Base-by-base conservation (phyloP, 2,329 filamentous ascomycete species). In the Plenodomus lindquistii region DNA sequence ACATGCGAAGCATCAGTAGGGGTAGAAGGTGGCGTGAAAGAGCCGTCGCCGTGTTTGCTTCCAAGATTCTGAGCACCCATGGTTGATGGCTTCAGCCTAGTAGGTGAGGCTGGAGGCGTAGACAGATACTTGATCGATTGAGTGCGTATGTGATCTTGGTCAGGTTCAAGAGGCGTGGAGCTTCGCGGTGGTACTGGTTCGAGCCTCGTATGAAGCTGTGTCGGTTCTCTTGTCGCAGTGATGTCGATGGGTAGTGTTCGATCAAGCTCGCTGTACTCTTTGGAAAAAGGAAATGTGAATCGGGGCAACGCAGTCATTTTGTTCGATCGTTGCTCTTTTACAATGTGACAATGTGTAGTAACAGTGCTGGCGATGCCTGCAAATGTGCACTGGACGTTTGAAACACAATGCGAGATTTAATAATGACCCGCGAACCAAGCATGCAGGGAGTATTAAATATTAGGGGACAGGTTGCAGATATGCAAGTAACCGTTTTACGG, bases 21-120 rank as follows among this genome's bases (percentile, higher is more conserved):
- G 34, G 68, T 70, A 4, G 52, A 45, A 1, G 68, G 67, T 5
- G 68, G 67, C 11, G 68, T 69, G 22, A 63, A 41, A 9, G 57
- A 47, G 40, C 54, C 51, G 37, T 49, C 57, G 38, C 60, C 50
- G 27, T 58, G 62, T 39, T 54, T 29, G n/a, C 44, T 55, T n/a
- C 20, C 37, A 21, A 42, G 17, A 10, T 54, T 46, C 13, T 54
- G 47, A 2, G 46, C 21, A 17, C 52, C 55, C 54, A 67, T 62
- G 8, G 46, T 63, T 16, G 45, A 37, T 13, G 57, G 45, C 37
- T 55, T 48, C 29, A 47, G 29, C n/a, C 56, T 49, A 3, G 53
- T 60, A 8, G 66, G 63, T 5, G 61, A 69, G 11, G 54, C 56
- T 17, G 66, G 66, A 36, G 66, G 67, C 16, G 64, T 66, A 9